Percentiles rank a stretch among this genome's conserved stretches.
Conservation (phyloP, 306 rosid genomes). For the Begonia peltatifolia region DNA sequence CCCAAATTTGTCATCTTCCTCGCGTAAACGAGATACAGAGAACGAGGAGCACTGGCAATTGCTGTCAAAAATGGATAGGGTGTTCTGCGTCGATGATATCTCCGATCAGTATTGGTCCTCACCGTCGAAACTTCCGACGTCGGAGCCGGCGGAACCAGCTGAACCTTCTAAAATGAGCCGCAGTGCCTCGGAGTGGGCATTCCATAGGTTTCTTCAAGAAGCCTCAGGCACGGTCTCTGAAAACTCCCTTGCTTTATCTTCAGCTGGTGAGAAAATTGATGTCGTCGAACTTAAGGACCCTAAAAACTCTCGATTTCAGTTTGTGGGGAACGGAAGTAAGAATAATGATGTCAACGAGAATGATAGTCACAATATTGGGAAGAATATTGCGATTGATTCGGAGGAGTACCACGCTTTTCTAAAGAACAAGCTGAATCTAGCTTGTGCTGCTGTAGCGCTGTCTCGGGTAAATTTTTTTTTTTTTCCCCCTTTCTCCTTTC, state of each 20-base stretch:
- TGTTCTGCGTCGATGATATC: conserved; percentile 55
- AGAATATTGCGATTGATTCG: background rate
- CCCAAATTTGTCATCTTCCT: no score
- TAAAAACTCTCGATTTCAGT: background rate
- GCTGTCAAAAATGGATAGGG: conserved; percentile 43
- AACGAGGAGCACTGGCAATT: no score
- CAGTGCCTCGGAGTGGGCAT: conserved; percentile 77
- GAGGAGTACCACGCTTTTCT: background rate
- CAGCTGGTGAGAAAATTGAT: conserved; percentile 13
- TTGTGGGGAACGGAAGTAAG: background rate
- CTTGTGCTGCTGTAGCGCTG: background rate
- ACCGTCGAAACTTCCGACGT: background rate
- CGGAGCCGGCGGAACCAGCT: conserved; percentile 1
- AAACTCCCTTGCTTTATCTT: conserved; percentile 20
- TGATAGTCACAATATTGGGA: background rate
- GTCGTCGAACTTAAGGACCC: conserved; percentile 13
- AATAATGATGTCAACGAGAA: background rate
- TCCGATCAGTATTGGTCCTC: conserved; percentile 47
- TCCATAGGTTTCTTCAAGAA: conserved; percentile 54
- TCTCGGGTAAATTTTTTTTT: background rate
- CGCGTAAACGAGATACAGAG: no score
- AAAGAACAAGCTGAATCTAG: background rate
- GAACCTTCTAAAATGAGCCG: conserved; percentile 49
- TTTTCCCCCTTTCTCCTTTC: background rate
- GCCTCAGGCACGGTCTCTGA: conserved; percentile 19